These are phyloP conservation scores for Pholiota microspora DNA, from an alignment of 768 basidiomycete genomes.

Conservation along the genomic window DNA sequence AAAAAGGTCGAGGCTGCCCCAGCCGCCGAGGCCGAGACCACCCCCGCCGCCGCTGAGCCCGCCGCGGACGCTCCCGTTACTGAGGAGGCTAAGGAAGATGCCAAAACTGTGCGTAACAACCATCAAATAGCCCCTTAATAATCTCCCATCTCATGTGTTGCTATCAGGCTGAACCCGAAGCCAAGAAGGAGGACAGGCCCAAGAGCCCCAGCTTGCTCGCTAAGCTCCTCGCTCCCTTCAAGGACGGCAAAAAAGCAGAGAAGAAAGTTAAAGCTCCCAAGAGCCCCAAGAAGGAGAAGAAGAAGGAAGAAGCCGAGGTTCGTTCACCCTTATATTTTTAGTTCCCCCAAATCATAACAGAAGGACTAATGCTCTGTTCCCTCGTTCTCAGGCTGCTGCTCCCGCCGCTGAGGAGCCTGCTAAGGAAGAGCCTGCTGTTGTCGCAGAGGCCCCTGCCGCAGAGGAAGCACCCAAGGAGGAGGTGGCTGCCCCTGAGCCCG, in stretches of 20 bases:
- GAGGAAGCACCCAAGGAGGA: conserved; percentile 69
- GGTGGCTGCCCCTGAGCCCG: conserved; percentile 49
- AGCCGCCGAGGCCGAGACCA: conserved; percentile 38
- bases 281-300: conserved; percentile 82
- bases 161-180: conserved; percentile 43
- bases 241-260: conserved; percentile 42
- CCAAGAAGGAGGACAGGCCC: conserved; percentile 77
- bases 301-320: conserved; percentile 70
- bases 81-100: conserved; percentile 38
- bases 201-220: conserved; percentile 77
- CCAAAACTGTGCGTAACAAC: conserved; percentile 36
- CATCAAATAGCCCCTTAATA: conserved; percentile 6
- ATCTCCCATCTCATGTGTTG: not conserved
- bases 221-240: conserved; percentile 81
- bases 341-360: no score
- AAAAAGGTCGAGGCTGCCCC: conserved; percentile 26
- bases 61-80: conserved; percentile 20
- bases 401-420: conserved; percentile 43
- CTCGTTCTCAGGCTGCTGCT: conserved; percentile 31
- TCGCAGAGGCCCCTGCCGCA: conserved; percentile 44
- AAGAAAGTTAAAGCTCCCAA: conserved; percentile 69
- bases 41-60: conserved; percentile 26
- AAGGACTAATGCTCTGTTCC: conserved; percentile 1
- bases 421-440: conserved; percentile 38
- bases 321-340: conserved; percentile 13